These are phyloP conservation scores for Blakeslea trispora DNA, from an alignment of 371 early-diverging fungal species.

Conservation along the genomic window DNA sequence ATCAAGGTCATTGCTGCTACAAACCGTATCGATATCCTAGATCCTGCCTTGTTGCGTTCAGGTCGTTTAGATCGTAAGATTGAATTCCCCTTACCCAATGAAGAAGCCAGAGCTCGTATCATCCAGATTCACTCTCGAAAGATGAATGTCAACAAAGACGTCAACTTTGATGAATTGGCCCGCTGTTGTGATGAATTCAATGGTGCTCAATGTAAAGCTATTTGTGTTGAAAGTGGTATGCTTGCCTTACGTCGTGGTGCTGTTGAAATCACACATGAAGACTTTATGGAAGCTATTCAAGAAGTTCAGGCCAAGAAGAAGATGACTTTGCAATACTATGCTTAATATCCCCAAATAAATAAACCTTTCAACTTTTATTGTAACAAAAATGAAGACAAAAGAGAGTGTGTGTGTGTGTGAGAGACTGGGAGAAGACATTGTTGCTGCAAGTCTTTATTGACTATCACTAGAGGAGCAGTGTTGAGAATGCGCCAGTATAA, in stretches of 20 bases:
- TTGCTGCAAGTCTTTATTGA: too few relatives aligned
- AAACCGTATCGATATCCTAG: slow-evolving; percentile 99
- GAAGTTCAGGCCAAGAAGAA: slow-evolving; percentile 99
- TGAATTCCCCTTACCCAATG: slow-evolving; percentile 99
- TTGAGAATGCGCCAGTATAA: too few relatives aligned
- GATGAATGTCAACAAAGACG: slow-evolving; percentile 96
- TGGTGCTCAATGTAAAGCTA: slow-evolving; percentile 99
- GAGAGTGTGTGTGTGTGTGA: too few relatives aligned
- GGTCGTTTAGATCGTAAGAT: slow-evolving; percentile 99
- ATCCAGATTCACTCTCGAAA: slow-evolving; percentile 99
- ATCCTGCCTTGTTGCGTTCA: slow-evolving; percentile 98
- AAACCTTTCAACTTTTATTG: background rate
- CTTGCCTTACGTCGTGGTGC: slow-evolving; percentile 95
- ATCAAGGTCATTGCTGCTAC: slow-evolving; percentile 99
- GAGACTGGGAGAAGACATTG: too few relatives aligned
- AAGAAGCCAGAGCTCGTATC: slow-evolving; percentile 98
- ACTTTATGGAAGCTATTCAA: slow-evolving; percentile 99
- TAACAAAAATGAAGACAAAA: too few relatives aligned
- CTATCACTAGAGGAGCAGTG: too few relatives aligned
- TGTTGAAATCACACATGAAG: slow-evolving; percentile 94
- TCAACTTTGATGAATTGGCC: slow-evolving; percentile 99
- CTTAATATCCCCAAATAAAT: slow-evolving; percentile 42
- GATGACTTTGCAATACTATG: slow-evolving; percentile 95
- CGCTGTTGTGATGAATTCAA: slow-evolving; percentile 99
- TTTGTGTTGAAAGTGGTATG: slow-evolving; percentile 97